phyloP scores from a whole-genome alignment of 176 grass and related monocot species.

The Carex myosuroides region DNA sequence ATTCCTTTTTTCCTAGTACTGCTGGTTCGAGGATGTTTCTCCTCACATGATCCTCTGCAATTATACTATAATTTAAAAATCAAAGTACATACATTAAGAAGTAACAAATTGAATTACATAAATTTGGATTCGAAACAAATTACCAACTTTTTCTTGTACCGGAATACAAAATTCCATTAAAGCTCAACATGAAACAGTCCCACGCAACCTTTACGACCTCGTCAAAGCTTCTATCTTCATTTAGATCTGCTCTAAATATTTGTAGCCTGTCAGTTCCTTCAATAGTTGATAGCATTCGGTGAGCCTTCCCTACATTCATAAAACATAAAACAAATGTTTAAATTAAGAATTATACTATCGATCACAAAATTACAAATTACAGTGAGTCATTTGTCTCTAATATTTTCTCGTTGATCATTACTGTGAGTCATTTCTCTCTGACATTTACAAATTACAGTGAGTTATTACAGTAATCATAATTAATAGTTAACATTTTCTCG shows the following conservation, averaged over 20 bases:
- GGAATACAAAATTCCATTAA: slow-evolving; percentile 61
- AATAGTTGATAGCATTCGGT: slow-evolving; percentile 24
- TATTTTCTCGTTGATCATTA: too few species aligned
- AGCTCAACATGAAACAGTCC: slow-evolving; percentile 74
- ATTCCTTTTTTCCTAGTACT: slow-evolving; percentile 47
- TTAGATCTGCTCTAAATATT: slow-evolving; percentile 70
- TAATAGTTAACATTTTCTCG: too few species aligned
- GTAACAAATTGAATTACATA: neutral
- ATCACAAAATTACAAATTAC: too few species aligned
- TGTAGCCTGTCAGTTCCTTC: slow-evolving; percentile 24
- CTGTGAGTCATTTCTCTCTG: too few species aligned
- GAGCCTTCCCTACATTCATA: slow-evolving; percentile 45
- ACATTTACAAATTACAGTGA: too few species aligned
- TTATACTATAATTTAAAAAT: neutral
- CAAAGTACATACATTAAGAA: neutral
- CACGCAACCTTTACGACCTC: slow-evolving; percentile 37
- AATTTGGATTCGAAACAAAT: neutral
- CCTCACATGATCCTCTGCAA: slow-evolving; percentile 53
- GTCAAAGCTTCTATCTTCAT: slow-evolving; percentile 72
- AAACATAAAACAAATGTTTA: neutral
- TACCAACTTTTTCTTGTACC: slow-evolving; percentile 37
- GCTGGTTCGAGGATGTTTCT: slow-evolving; percentile 53
- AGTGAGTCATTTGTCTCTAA: too few species aligned
- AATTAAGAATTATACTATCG: neutral
- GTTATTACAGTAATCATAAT: too few species aligned